phyloP scores from a whole-genome alignment of 1,284 basidiomycete species.

The Melampsora abietis-canadensis region DNA sequence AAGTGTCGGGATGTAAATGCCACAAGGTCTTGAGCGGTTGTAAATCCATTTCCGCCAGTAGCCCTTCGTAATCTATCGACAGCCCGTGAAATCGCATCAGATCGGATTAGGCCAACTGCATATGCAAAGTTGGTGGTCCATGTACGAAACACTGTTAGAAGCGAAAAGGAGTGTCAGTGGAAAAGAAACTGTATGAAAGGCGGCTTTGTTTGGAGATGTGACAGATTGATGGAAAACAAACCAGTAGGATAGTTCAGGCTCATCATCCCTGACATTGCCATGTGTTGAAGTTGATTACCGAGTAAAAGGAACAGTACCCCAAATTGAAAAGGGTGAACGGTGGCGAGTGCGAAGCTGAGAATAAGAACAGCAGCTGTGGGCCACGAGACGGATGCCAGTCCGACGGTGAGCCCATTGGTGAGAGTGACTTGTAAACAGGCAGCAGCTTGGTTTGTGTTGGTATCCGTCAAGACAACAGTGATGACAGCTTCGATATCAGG shows the following conservation, averaged over 20 bases:
- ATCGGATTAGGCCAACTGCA: slow-evolving; percentile 46
- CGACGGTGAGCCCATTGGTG: slow-evolving; percentile 52
- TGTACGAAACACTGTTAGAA: slow-evolving; percentile 47
- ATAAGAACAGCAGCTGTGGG: slow-evolving; percentile 46
- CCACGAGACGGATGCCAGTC: slow-evolving; percentile 49
- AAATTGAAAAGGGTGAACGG: slow-evolving; percentile 47
- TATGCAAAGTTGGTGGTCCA: slow-evolving; percentile 47
- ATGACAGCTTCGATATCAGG: slow-evolving; percentile 53
- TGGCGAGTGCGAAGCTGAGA: slow-evolving; percentile 48
- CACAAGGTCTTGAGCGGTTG: slow-evolving; percentile 16
- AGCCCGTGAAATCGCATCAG: slow-evolving; percentile 46
- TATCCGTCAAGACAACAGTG: slow-evolving; percentile 49
- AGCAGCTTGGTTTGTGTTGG: slow-evolving; percentile 46
- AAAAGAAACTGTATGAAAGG: not conserved
- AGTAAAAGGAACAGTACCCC: slow-evolving; percentile 14
- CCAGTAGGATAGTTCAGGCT: slow-evolving; percentile 51
- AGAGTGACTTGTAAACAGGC: slow-evolving; percentile 52
- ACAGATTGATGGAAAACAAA: slow-evolving; percentile 47
- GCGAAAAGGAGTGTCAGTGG: slow-evolving; percentile 45
- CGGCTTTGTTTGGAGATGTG: slow-evolving; percentile 42
- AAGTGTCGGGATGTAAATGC: slow-evolving; percentile 22
- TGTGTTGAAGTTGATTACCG: slow-evolving; percentile 48
- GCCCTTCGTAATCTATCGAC: slow-evolving; percentile 43
- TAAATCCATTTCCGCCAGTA: slow-evolving; percentile 33
- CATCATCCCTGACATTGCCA: slow-evolving; percentile 50